Conservation (phyloP, 2,329 filamentous ascomycete species). For the Dothistroma septosporum region DNA sequence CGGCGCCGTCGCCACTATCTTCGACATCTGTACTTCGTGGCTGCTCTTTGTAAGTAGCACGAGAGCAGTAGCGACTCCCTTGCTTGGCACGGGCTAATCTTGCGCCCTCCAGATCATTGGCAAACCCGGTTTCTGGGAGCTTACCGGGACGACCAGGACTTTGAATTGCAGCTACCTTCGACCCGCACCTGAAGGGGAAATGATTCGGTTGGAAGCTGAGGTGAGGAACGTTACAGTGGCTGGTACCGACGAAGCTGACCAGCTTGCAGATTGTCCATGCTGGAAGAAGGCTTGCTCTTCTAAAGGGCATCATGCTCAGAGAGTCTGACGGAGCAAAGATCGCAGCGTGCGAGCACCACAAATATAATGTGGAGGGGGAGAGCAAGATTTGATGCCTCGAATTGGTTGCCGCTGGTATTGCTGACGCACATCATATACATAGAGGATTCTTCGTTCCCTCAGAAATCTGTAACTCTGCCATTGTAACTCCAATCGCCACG, state of each 20-base stretch:
- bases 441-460: constrained; percentile 19
- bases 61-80: background rate
- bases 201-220: constrained; percentile 23
- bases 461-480: constrained; percentile 89
- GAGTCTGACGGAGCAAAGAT: constrained; percentile 25
- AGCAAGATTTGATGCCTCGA: constrained; percentile 11
- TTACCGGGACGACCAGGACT: constrained; percentile 23
- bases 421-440: background rate
- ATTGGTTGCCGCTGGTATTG: background rate
- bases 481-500: constrained; percentile 93
- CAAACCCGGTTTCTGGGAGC: constrained; percentile 26
- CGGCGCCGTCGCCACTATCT: constrained; percentile 22
- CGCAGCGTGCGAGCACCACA: constrained; percentile 27
- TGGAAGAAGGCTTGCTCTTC: constrained; percentile 22
- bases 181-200: constrained; percentile 23
- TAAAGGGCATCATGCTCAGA: constrained; percentile 23
- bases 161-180: constrained; percentile 23
- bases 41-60: constrained; percentile 10
- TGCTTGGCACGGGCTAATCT: background rate
- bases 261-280: constrained; percentile 23
- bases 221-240: constrained; percentile 8
- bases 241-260: background rate
- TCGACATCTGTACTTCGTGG: constrained; percentile 25
- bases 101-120: constrained; percentile 8
- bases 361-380: constrained; percentile 26